Conservation (phyloP, 2,329 filamentous ascomycete genomes). For the Tolypocladium cylindrosporum region DNA sequence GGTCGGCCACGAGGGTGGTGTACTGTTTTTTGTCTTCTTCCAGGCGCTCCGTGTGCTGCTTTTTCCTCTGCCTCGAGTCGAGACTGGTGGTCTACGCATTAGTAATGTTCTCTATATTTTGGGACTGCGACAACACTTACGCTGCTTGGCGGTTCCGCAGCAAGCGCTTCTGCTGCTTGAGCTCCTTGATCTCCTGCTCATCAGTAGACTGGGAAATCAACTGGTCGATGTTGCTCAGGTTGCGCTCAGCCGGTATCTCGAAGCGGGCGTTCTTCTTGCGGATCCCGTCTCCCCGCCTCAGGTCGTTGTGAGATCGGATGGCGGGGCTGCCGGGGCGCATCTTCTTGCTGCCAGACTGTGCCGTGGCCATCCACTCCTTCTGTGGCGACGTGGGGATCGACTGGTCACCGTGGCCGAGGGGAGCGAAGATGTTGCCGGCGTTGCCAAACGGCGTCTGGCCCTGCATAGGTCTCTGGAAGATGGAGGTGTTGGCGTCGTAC, state of each 20-base stretch:
- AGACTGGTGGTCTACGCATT: slow-evolving; percentile 44
- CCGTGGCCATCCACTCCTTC: slow-evolving; percentile 46
- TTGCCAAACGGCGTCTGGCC: slow-evolving; percentile 46
- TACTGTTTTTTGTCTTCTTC: slow-evolving; percentile 96
- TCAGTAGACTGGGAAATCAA: slow-evolving; percentile 81
- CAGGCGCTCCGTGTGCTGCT: slow-evolving; percentile 92
- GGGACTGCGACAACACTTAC: slow-evolving; percentile 43
- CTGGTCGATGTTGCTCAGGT: slow-evolving; percentile 87
- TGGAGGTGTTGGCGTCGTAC: slow-evolving; percentile 41
- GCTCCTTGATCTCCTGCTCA: slow-evolving; percentile 90
- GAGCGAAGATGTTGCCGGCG: slow-evolving; percentile 43
- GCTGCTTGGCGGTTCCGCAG: slow-evolving; percentile 93
- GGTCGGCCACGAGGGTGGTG: slow-evolving; percentile 61
- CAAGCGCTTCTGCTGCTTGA: slow-evolving; percentile 96
- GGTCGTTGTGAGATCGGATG: slow-evolving; percentile 65
- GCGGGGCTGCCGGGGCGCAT: slow-evolving; percentile 59
- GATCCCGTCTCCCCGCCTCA: slow-evolving; percentile 75
- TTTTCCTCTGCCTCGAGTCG: slow-evolving; percentile 94
- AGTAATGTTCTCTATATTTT: neutral
- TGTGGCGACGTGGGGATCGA: slow-evolving; percentile 46
- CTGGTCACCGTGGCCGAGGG: slow-evolving; percentile 33
- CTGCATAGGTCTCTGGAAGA: slow-evolving; percentile 45
- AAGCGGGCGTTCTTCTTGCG: slow-evolving; percentile 98
- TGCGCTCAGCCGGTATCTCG: slow-evolving; percentile 90
- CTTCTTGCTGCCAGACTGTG: slow-evolving; percentile 44